A percentile compares a stretch with the other conserved stretches of the same genome.
Evolutionary conservation across 306 rosid species (phyloP).

Genomic region (Hippophae gyantsensis): DNA sequence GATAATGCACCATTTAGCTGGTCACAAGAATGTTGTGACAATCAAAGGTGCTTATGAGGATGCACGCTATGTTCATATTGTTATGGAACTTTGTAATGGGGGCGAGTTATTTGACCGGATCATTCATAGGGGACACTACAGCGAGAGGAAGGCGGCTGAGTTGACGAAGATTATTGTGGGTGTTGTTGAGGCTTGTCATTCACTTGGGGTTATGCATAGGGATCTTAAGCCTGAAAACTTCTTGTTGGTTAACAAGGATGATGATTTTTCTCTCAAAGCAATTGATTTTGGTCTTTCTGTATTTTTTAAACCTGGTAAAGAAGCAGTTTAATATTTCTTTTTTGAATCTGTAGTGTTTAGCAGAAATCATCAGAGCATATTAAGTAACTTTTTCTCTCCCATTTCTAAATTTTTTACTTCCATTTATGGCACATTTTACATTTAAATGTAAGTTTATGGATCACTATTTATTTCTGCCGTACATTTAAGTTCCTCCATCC

Average conservation of each 20-base stretch:
- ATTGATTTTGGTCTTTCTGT: slow-evolving; percentile 95
- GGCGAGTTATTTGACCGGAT: slow-evolving; percentile 90
- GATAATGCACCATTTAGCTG: slow-evolving; percentile 94
- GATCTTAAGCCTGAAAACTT: slow-evolving; percentile 94
- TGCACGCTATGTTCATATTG: slow-evolving; percentile 75
- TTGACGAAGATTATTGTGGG: slow-evolving; percentile 83
- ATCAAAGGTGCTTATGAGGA: slow-evolving; percentile 95
- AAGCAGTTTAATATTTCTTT: background rate
- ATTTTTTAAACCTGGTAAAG: slow-evolving; percentile 84
- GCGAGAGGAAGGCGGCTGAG: slow-evolving; percentile 85
- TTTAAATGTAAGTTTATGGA: too few relatives aligned
- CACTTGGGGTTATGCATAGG: slow-evolving; percentile 94
- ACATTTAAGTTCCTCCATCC: background rate
- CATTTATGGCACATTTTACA: background rate
- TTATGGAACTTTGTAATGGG: slow-evolving; percentile 89
- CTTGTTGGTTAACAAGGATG: slow-evolving; percentile 78
- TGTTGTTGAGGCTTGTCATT: slow-evolving; percentile 91
- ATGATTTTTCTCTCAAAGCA: slow-evolving; percentile 94
- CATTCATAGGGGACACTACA: slow-evolving; percentile 89
- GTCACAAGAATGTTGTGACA: slow-evolving; percentile 85
- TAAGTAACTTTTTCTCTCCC: background rate
- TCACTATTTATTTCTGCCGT: background rate
- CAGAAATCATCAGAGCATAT: background rate
- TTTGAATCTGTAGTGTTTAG: background rate
- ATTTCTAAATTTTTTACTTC: background rate